phyloP scores from a whole-genome alignment of 768 basidiomycete species.

The Xerocomus brunneocitrinus region DNA sequence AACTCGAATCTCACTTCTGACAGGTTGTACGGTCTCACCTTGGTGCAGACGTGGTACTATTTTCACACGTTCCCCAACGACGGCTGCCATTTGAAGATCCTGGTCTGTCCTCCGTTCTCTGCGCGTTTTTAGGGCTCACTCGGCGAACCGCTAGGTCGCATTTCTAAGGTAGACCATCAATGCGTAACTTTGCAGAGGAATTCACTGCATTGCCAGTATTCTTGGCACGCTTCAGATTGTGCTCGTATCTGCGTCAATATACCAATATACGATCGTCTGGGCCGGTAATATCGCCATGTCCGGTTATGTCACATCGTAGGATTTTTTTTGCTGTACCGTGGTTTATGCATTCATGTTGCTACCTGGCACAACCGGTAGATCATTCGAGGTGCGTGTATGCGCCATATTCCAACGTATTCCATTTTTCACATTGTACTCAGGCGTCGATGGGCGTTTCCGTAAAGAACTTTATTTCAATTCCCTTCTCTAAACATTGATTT shows the following conservation, averaged over 20 bases:
- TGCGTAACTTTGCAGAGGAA: neutral
- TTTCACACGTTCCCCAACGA: conserved; percentile 30
- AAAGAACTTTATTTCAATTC: neutral
- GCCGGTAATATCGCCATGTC: conserved; percentile 23
- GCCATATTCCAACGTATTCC: neutral
- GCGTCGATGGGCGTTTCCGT: conserved; percentile 35
- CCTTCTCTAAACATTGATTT: neutral
- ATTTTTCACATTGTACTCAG: conserved; percentile 12
- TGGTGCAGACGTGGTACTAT: conserved; percentile 33
- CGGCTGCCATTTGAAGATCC: conserved; percentile 27
- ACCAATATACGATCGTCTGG: conserved; percentile 31
- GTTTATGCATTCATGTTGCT: neutral
- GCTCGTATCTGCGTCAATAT: conserved; percentile 29
- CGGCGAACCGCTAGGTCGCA: conserved; percentile 18
- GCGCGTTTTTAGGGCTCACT: neutral
- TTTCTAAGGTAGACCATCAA: conserved; percentile 21
- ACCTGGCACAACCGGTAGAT: conserved; percentile 3
- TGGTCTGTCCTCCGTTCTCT: conserved; percentile 19
- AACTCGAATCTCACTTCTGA: neutral
- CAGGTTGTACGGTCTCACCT: conserved; percentile 34
- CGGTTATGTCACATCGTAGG: conserved; percentile 27
- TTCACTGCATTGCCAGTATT: conserved; percentile 11
- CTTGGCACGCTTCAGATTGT: conserved; percentile 28
- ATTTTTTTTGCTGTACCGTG: neutral
- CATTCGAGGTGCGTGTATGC: conserved; percentile 24